A percentile compares a stretch with the other conserved stretches of the same genome.
Evolutionary conservation across 2,329 filamentous ascomycete genomes (phyloP).

Genomic region (Exophiala spinifera): DNA sequence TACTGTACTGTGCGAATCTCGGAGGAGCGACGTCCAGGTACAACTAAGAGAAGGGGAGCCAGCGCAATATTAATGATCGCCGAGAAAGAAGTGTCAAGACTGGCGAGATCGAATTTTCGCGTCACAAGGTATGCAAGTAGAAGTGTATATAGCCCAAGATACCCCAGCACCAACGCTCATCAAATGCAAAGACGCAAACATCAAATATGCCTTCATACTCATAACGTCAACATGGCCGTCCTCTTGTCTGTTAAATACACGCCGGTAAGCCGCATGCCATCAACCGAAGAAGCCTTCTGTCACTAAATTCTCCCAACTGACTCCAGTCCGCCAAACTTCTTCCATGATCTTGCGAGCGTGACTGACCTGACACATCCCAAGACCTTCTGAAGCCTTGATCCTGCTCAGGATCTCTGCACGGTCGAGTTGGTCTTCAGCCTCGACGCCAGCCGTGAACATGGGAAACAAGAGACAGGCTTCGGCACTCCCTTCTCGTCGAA

Average conservation of each 20-base stretch:
- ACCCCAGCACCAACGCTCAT: slow-evolving; percentile 17
- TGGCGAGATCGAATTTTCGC: background rate
- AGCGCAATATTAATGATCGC: no score
- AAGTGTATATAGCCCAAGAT: background rate
- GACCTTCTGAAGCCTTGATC: slow-evolving; percentile 65
- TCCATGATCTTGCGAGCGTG: slow-evolving; percentile 65
- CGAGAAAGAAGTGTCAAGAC: background rate
- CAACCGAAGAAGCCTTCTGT: slow-evolving; percentile 64
- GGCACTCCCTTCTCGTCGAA: slow-evolving; percentile 65
- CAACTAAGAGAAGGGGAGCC: no score
- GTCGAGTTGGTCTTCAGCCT: slow-evolving; percentile 58
- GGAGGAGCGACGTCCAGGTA: no score
- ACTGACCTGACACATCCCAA: slow-evolving; percentile 72
- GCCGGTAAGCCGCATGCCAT: slow-evolving; percentile 21
- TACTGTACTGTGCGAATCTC: no score
- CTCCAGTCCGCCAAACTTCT: slow-evolving; percentile 64
- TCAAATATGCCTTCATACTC: background rate
- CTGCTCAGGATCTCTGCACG: slow-evolving; percentile 62
- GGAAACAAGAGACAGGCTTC: slow-evolving; percentile 76
- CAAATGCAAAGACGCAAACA: slow-evolving; percentile 1
- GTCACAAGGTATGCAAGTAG: background rate
- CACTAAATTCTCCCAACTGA: slow-evolving; percentile 66
- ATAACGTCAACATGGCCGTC: background rate
- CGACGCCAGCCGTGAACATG: slow-evolving; percentile 78
- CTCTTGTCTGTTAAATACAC: background rate